phyloP scores from a whole-genome alignment of 148 eudicot genomes.

The Fagopyrum homotropicum region DNA sequence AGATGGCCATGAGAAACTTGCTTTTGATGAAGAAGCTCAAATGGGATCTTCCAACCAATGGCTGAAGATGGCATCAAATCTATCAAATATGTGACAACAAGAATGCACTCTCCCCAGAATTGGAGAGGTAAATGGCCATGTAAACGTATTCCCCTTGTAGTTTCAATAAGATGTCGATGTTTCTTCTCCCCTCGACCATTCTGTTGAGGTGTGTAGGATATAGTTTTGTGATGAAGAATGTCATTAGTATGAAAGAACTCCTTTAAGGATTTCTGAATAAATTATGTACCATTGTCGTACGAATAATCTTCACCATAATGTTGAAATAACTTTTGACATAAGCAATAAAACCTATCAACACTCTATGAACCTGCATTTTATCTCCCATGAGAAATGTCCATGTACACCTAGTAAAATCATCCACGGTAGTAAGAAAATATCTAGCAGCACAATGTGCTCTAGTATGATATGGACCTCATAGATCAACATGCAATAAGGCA shows the following conservation, averaged over 20 bases:
- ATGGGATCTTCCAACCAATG: background rate
- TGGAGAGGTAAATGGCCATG: background rate
- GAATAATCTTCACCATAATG: background rate
- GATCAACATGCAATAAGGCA: background rate
- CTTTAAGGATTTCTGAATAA: background rate
- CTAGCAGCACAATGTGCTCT: background rate
- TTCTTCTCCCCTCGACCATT: background rate
- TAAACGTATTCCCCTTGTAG: background rate
- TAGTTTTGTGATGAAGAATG: background rate
- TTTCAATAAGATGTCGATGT: constrained; percentile 3
- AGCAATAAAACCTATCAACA: background rate
- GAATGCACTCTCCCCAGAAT: background rate
- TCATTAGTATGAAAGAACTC: background rate
- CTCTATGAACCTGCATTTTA: background rate
- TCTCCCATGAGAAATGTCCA: background rate
- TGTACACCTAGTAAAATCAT: background rate
- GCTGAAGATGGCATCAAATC: background rate
- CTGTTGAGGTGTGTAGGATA: background rate
- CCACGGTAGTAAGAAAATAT: background rate
- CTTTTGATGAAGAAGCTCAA: background rate
- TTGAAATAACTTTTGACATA: background rate
- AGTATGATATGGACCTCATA: background rate
- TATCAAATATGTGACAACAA: background rate
- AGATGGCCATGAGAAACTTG: background rate
- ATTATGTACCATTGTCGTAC: background rate